Evolutionary conservation across 2,329 filamentous ascomycete genomes (phyloP).

Genomic region (Neofusicoccum parvum): DNA sequence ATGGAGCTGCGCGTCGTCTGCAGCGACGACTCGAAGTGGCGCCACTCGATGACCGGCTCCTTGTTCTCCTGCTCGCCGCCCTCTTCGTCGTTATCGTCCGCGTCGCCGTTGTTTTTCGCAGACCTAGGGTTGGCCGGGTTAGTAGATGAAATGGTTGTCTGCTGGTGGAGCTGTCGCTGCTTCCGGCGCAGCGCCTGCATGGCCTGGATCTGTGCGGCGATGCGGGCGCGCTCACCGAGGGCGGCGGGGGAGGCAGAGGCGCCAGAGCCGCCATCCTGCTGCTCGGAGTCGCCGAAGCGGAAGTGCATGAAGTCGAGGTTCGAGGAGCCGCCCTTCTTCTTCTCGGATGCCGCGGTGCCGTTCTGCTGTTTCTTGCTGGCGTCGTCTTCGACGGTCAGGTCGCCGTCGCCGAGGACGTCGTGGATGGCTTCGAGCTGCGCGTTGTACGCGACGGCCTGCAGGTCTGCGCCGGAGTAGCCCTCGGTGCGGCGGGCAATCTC

Average conservation of each 20-base stretch:
- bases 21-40: slow-evolving; percentile 78
- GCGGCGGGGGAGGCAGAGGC: slow-evolving; percentile 44
- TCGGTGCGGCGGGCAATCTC: slow-evolving; percentile 80
- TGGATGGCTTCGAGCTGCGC: slow-evolving; percentile 97
- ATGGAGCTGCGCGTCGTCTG: slow-evolving; percentile 80
- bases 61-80: slow-evolving; percentile 51
- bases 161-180: slow-evolving; percentile 56
- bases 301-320: slow-evolving; percentile 62
- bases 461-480: slow-evolving; percentile 90
- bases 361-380: slow-evolving; percentile 24
- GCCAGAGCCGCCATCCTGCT: slow-evolving; percentile 32
- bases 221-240: slow-evolving; percentile 76
- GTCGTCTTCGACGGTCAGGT: slow-evolving; percentile 27
- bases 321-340: slow-evolving; percentile 31
- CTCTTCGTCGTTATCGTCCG: slow-evolving; percentile 28
- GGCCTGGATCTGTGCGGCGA: slow-evolving; percentile 78
- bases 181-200: slow-evolving; percentile 73
- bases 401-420: slow-evolving; percentile 70
- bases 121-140: slow-evolving; percentile 9
- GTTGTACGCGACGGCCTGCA: slow-evolving; percentile 94
- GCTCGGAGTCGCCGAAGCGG: slow-evolving; percentile 64
- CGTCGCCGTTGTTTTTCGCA: slow-evolving; percentile 23
- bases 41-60: slow-evolving; percentile 83
- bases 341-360: slow-evolving; percentile 22
- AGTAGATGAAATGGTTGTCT: neutral